A percentile compares a stretch with the other conserved stretches of the same genome.
phyloP scores from a whole-genome alignment of 192 early-diverging fungal genomes.

The Dimargaris xerosporica region DNA sequence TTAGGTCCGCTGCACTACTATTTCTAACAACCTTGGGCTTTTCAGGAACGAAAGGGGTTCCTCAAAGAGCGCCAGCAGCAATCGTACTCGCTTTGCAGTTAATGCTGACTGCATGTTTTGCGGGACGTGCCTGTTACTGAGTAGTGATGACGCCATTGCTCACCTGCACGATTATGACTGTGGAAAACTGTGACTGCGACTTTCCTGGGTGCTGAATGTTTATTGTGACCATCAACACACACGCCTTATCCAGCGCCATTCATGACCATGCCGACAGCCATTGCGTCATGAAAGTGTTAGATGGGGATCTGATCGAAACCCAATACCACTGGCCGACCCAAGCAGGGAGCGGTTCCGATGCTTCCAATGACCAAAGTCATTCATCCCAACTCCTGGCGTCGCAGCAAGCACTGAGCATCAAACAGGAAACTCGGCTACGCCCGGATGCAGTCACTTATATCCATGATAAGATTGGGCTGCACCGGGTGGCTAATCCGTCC shows the following conservation, averaged over 20 bases:
- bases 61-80: too few relatives aligned
- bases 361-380: slow-evolving; percentile 16
- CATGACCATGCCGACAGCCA: slow-evolving; percentile 83
- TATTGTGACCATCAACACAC: background rate
- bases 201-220: background rate
- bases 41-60: too few relatives aligned
- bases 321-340: slow-evolving; percentile 60
- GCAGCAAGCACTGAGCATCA: slow-evolving; percentile 20
- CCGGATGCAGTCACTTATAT: slow-evolving; percentile 71
- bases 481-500: slow-evolving; percentile 60
- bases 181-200: background rate
- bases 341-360: slow-evolving; percentile 13
- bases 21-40: too few relatives aligned
- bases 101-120: background rate
- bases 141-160: background rate
- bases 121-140: background rate
- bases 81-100: background rate
- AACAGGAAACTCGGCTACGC: slow-evolving; percentile 28
- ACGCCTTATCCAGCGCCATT: slow-evolving; percentile 44
- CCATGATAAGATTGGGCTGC: slow-evolving; percentile 79
- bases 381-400: slow-evolving; percentile 2
- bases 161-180: background rate
- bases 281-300: slow-evolving; percentile 84
- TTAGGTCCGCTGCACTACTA: too few relatives aligned
- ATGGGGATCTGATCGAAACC: slow-evolving; percentile 63